A percentile compares a stretch with the other conserved stretches of the same genome.
These are phyloP conservation scores for Chamaecrista fasciculata DNA, from an alignment of 306 rosid genomes.

Conservation along the genomic window DNA sequence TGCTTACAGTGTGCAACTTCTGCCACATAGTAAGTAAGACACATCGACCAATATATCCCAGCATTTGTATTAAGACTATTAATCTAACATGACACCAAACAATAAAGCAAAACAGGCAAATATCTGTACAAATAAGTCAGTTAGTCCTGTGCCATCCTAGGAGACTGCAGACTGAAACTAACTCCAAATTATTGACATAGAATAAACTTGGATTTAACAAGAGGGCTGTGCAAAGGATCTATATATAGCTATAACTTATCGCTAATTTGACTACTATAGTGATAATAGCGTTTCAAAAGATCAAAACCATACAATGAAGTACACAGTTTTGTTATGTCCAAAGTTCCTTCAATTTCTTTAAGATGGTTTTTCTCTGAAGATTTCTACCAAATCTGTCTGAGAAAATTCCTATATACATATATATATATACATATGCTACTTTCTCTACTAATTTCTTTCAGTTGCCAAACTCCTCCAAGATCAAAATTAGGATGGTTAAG, in stretches of 20 bases:
- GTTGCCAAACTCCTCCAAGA: background rate
- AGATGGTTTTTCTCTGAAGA: background rate
- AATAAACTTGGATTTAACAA: no score
- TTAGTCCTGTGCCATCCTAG: background rate
- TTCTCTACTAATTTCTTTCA: background rate
- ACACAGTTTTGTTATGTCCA: background rate
- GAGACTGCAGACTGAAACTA: background rate
- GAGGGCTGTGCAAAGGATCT: no score
- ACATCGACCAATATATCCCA: conserved; percentile 84
- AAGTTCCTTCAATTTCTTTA: background rate
- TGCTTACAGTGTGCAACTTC: conserved; percentile 98
- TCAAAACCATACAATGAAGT: background rate
- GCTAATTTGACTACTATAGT: no score
- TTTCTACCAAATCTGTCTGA: background rate
- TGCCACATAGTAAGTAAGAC: conserved; percentile 99
- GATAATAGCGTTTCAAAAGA: no score
- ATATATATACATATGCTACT: background rate
- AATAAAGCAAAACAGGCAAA: conserved; percentile 24
- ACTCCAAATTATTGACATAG: conserved; percentile 22
- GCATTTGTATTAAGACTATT: conserved; percentile 25
- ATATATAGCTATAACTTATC: no score
- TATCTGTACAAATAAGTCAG: conserved; percentile 7
- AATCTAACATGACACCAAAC: conserved; percentile 17
- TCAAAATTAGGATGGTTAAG: background rate
- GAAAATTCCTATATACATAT: background rate